Evolutionary conservation across 2,329 filamentous ascomycete genomes (phyloP), one percentile per base, ranked within the genome.

Genomic region (Sclerotinia minor): DNA sequence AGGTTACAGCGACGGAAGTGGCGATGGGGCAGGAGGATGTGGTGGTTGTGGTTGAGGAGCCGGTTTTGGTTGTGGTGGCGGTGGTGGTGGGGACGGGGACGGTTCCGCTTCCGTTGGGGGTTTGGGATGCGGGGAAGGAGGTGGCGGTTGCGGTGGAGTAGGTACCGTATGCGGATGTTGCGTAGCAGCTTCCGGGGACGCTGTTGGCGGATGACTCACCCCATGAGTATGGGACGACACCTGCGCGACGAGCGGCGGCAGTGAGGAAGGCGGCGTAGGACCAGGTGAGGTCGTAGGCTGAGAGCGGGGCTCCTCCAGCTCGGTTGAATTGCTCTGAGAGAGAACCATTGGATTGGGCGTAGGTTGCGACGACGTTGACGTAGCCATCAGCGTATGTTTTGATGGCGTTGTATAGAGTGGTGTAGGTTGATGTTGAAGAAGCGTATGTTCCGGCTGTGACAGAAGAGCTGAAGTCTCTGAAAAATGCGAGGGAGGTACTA

Each of bases 201-300:
- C 80, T 79, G 68, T 80, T 82, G 3, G 80, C 81, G 7, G 79
- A 74, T 55, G 78, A 70, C 38, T 79, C 81, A 5, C 81, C 81
- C 87, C 88, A 90, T 7, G 85, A 83, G 1, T 82, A 79, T 1
- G 87, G 87, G 11, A 87, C 77, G 21, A 83, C 73, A 26, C 82
- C 83, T 58, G 82, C 82, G 58, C 88, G 84, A 49, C 88, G 84
- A 53, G 82, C 82, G 32, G 81, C 79, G n/a, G 85, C 84, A 0
- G 88, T 89, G 58, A 92, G 79, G 77, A 92, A 88, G 0, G 89
- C 83, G 1, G 89, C 88, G 71, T 91, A 92, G 0, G 88, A 91
- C 89, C 89, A 92, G 3, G 89, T 92, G 38, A 92, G 79, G 71
- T 92, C 87, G 24, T 80, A 79, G 0, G 89, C 90, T 1, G 88